Conservation (phyloP, 805 yeast genomes). For the Wickerhamiella cacticola region DNA sequence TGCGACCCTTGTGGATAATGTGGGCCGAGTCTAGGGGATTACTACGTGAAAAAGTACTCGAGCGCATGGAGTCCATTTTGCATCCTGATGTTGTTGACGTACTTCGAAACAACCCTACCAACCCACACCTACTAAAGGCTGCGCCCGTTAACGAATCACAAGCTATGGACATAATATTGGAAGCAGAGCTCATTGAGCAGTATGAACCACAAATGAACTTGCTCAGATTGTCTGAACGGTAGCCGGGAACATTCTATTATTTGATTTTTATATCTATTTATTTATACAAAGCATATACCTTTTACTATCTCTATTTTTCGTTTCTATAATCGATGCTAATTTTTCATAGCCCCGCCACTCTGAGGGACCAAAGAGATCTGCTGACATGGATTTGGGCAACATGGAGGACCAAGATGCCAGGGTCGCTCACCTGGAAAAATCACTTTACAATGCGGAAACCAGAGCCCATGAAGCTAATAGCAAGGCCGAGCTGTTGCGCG, state of each 20-base stretch:
- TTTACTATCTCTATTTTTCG: too few relatives aligned
- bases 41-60: conserved; percentile 4
- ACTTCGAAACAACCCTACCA: neutral
- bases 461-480: neutral
- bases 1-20: conserved; percentile 9
- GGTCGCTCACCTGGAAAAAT: neutral
- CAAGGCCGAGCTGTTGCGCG: conserved; percentile 2
- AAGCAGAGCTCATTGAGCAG: neutral
- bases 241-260: neutral
- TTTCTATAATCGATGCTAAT: neutral
- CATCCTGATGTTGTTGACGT: neutral
- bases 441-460: neutral
- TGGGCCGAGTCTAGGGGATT: conserved; percentile 6
- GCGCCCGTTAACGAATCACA: conserved; percentile 3
- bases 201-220: neutral
- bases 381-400: neutral
- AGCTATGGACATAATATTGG: neutral
- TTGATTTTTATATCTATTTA: neutral
- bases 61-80: neutral
- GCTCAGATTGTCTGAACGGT: neutral
- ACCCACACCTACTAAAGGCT: neutral
- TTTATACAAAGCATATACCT: neutral
- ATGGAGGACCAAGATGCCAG: conserved; percentile 2
- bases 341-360: neutral
- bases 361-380: neutral